Evolutionary conservation across 2,329 filamentous ascomycete species (phyloP).

Genomic region (Alternaria sp.): DNA sequence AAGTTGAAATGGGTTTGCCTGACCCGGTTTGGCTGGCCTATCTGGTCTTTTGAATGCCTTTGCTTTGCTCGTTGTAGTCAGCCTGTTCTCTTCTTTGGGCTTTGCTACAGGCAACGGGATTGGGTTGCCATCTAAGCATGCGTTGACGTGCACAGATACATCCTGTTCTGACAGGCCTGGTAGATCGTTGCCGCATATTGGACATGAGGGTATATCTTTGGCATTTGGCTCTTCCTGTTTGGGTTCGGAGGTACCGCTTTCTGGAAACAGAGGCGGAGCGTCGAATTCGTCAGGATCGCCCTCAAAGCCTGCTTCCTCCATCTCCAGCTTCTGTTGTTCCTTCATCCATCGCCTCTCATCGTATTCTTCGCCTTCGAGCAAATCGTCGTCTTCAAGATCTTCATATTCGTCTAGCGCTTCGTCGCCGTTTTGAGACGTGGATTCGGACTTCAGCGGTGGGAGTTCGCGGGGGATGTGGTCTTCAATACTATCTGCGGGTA

Average conservation of each 20-base stretch:
- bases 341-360: constrained; percentile 72
- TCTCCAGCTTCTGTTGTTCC: constrained; percentile 67
- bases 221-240: constrained; percentile 21
- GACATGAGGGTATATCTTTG: constrained; percentile 64
- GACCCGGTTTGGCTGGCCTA: constrained; percentile 76
- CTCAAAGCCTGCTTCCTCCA: constrained; percentile 58
- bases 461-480: constrained; percentile 17
- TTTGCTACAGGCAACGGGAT: constrained; percentile 61
- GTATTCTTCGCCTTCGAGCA: constrained; percentile 63
- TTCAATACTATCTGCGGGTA: constrained; percentile 17
- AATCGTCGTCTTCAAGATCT: constrained; percentile 69
- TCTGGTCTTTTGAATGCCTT: constrained; percentile 73
- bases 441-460: constrained; percentile 55
- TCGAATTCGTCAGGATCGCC: constrained; percentile 64
- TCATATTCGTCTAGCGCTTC: constrained; percentile 64
- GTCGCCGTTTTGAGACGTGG: constrained; percentile 56
- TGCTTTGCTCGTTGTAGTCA: constrained; percentile 29
- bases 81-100: constrained; percentile 14
- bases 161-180: constrained; percentile 66
- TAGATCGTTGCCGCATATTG: constrained; percentile 77
- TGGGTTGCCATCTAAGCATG: constrained; percentile 85
- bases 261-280: constrained; percentile 44
- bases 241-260: constrained; percentile 25
- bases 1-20: constrained; percentile 78
- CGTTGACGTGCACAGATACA: constrained; percentile 86